Base-by-base conservation (phyloP, 371 early-diverging fungal genomes). In the Vairimorpha necatrix region DNA sequence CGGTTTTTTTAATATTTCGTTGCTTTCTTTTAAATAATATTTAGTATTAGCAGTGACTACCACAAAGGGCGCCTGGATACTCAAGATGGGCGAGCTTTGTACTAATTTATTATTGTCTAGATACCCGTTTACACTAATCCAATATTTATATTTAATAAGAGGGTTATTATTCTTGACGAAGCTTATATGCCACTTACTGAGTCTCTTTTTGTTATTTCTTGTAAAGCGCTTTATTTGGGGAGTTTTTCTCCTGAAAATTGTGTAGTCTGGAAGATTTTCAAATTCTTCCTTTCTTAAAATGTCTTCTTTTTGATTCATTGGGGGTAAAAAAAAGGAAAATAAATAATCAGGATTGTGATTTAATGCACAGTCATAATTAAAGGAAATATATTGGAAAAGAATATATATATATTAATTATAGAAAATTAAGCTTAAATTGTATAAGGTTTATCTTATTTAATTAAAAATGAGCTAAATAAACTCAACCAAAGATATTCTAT, bases 51-150 rank as follows among this genome's bases (percentile, higher is more conserved):
- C 22, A 56, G 58, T 56, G 11, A 28, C 13, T 9, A 56, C 30
- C 24, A 56, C 18, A 26, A 28, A 7, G 22, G 50, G 50, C 2
- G 2, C 3, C 13, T 28, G 30, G 7, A 28, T 28, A 56, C 30
- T 18, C 6, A 56, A 16, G 7, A 56, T 56, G 7, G 58, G 58
- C 24, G 28, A 28, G 30, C 28, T 28, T 28, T 56, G 58, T 9
- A 56, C 30, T 28, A 28, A 56, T 13, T 4, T 50, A 9, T 56
- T 22, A 20, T 56, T 26, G 13, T 56, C 58, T 4, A 56, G 6
- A 26, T 56, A 56, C 30, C 58, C 58, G 30, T 56, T 56, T 3
- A 56, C 24, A 26, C 58, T 56, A 16, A 56, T 56, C 58, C 58
- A 56, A 56, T 56, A 56, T 56, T 56, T 56, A 26, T 56, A 56